Percentiles rank a stretch among this genome's conserved stretches.
Evolutionary conservation across 1,284 basidiomycete species (phyloP).

Genomic region (Lignosus rhinocerotis): DNA sequence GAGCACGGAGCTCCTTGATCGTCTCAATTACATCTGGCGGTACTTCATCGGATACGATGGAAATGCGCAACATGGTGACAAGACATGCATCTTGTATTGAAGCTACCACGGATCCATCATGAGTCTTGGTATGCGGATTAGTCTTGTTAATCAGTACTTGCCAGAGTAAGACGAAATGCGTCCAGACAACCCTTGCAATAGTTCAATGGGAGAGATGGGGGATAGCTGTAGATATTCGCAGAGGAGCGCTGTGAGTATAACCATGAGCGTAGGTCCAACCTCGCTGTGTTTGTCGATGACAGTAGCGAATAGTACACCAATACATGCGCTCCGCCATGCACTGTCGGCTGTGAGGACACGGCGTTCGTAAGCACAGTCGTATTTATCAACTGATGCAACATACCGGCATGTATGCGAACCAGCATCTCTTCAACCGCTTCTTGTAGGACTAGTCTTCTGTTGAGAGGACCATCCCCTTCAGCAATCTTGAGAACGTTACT

Average conservation of each 20-base stretch:
- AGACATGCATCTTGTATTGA: slow-evolving; percentile 70
- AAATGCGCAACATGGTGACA: slow-evolving; percentile 65
- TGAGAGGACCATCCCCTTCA: slow-evolving; percentile 37
- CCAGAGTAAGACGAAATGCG: slow-evolving; percentile 48
- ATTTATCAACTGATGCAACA: slow-evolving; percentile 15
- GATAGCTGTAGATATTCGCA: slow-evolving; percentile 58
- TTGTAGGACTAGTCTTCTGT: slow-evolving; percentile 49
- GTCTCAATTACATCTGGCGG: slow-evolving; percentile 43
- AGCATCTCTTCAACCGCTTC: slow-evolving; percentile 55
- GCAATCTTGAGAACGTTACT: slow-evolving; percentile 46
- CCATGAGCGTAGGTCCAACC: slow-evolving; percentile 59
- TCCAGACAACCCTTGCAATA: slow-evolving; percentile 52
- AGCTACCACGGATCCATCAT: slow-evolving; percentile 39
- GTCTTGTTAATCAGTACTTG: slow-evolving; percentile 34
- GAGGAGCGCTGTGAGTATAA: slow-evolving; percentile 63
- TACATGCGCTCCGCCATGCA: slow-evolving; percentile 49
- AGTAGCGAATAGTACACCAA: slow-evolving; percentile 50
- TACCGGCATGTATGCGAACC: slow-evolving; percentile 48
- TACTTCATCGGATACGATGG: slow-evolving; percentile 56
- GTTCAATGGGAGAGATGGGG: slow-evolving; percentile 48
- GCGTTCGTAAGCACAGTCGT: neutral
- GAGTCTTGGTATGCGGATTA: neutral
- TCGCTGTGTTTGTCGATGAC: slow-evolving; percentile 44
- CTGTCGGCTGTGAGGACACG: slow-evolving; percentile 36
- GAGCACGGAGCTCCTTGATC: slow-evolving; percentile 46